These are phyloP conservation scores for Pouteria glomerata DNA, from an alignment of 148 eudicot species.

Conservation along the genomic window DNA sequence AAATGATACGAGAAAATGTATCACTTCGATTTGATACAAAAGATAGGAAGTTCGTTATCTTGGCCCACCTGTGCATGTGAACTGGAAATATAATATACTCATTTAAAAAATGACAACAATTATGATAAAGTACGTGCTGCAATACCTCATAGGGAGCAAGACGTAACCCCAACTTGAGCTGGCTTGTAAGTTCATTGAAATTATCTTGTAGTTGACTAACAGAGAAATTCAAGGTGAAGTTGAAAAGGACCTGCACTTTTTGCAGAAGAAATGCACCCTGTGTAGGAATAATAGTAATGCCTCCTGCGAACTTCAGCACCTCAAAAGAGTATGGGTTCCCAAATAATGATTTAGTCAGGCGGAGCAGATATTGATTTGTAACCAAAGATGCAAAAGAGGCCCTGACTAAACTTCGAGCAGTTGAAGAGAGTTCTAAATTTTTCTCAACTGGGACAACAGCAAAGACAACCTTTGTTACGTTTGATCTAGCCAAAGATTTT, in stretches of 20 bases:
- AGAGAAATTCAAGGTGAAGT: conserved; percentile 80
- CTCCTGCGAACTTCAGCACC: conserved; percentile 81
- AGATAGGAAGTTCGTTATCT: too few relatives aligned
- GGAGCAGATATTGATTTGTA: conserved; percentile 35
- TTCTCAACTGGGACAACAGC: conserved; percentile 61
- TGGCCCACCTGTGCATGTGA: too few relatives aligned
- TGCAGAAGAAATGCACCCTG: conserved; percentile 79
- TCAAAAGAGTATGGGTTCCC: conserved; percentile 74
- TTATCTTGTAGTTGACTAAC: conserved; percentile 61
- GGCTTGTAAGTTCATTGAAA: conserved; percentile 55
- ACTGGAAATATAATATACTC: too few relatives aligned
- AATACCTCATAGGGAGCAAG: conserved; percentile 73
- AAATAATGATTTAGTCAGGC: conserved; percentile 50
- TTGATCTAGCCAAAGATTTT: conserved; percentile 42
- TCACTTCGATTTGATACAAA: too few relatives aligned
- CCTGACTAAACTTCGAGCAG: conserved; percentile 63
- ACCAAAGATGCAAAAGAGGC: conserved; percentile 51
- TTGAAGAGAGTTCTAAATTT: conserved; percentile 33
- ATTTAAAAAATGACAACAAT: not conserved
- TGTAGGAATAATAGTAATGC: conserved; percentile 66
- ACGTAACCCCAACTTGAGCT: conserved; percentile 66
- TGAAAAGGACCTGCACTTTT: conserved; percentile 66
- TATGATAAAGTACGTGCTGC: conserved; percentile 2
- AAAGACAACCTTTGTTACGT: conserved; percentile 64
- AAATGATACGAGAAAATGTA: too few relatives aligned